Evolutionary conservation across 2,329 filamentous ascomycete species (phyloP), one percentile per base, ranked within the genome.

Genomic region (Dichotomopilus funicola): DNA sequence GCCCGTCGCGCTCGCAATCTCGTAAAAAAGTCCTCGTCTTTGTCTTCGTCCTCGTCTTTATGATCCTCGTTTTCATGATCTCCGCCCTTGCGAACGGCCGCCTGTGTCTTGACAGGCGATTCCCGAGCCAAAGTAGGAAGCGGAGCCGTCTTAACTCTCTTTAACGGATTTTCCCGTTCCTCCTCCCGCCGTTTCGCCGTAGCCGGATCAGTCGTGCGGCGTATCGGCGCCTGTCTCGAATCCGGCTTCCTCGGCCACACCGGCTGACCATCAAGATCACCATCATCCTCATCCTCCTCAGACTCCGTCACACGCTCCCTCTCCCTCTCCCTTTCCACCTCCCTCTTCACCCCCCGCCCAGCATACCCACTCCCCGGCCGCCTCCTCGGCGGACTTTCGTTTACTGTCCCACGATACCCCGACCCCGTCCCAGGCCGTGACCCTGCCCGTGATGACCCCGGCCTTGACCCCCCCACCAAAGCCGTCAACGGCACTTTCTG

Each of bases 401-500:
- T 49, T 10, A 9, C n/a, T n/a, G 10, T 5, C 27, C 34, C 34
- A 13, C 54, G 41, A 6, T 41, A 49, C 5, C 55, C 45, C 19
- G 53, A 50, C 7, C 57, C 45, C 19, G 53, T 48, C 7, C 57
- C 44, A 5, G 51, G 42, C 12, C 50, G 43, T 13, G 37, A 33
- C 8, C 51, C 19, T 3, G 19, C 19, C 19, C 19, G 19, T 27
- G 19, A 27, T 3, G 19, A 27, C 19, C 19, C 19, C 19, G 19
- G 2, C 19, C 19, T 2, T 27, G 19, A 27, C 19, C 19, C 19
- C 19, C 19, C 36, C 36, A 31, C 7, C 31, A 34, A 9, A 3
- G 44, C 42, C 3, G 48, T 50, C 51, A 73, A 54, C 1, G 66
- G 67, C 7, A 62, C 59, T 6, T 62, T 62, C 37, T 60, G 65